These are phyloP conservation scores for Phyllosticta paracitricarpa DNA, from an alignment of 2,329 filamentous ascomycete genomes.

Conservation along the genomic window DNA sequence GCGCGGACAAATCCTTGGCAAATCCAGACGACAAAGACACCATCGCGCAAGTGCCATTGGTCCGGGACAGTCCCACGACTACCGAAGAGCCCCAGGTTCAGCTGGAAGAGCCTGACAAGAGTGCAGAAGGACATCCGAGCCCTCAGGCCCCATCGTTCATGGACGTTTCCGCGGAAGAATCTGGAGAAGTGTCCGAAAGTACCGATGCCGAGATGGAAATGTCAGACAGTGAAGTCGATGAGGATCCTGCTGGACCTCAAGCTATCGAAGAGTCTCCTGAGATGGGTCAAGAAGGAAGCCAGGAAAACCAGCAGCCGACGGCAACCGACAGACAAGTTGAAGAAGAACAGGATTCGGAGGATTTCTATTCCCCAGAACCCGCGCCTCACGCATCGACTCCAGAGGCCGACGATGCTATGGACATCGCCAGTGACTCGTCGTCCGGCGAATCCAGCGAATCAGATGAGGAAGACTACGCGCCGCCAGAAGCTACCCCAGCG, in stretches of 20 bases:
- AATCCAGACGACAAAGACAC: not conserved
- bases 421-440: not conserved
- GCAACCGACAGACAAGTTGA: not conserved
- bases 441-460: not conserved
- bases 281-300: not conserved
- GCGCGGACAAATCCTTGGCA: not conserved
- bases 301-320: not conserved
- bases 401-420: not conserved
- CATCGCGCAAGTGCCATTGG: not conserved
- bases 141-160: not conserved
- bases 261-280: not conserved
- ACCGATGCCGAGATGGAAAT: conserved; percentile 12
- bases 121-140: not conserved
- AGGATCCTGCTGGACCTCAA: not conserved
- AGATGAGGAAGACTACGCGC: conserved; percentile 10
- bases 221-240: conserved; percentile 11
- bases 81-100: not conserved
- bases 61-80: not conserved
- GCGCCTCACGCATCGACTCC: not conserved
- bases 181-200: conserved; percentile 4
- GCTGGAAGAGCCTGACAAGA: not conserved
- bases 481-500: conserved; percentile 1
- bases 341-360: conserved; percentile 20
- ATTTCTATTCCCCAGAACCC: conserved; percentile 26
- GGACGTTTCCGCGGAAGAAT: conserved; percentile 3